A percentile compares a stretch with the other conserved stretches of the same genome.
Conservation (phyloP, 2,329 filamentous ascomycete genomes). For the Diplodia scrobiculata region DNA sequence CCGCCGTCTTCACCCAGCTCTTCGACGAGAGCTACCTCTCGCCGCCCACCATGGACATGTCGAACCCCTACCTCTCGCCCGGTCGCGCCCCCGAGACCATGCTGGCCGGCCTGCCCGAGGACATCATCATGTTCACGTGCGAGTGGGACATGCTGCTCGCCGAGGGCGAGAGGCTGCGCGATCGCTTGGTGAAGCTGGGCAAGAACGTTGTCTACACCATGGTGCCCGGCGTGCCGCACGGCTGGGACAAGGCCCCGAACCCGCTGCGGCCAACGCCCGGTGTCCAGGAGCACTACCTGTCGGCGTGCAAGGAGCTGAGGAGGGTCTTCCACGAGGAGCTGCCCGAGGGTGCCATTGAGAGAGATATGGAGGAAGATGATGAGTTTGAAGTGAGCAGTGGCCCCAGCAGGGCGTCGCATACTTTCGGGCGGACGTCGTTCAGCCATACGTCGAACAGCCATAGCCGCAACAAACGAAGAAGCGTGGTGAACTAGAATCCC, state of each 20-base stretch:
- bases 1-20: constrained; percentile 54
- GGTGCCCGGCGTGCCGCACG: constrained; percentile 62
- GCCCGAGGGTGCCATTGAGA: constrained; percentile 5
- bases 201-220: constrained; percentile 63
- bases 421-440: neutral
- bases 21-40: constrained; percentile 56
- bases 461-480: constrained; percentile 11
- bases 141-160: constrained; percentile 69
- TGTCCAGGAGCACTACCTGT: constrained; percentile 57
- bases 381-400: neutral
- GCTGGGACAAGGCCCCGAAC: constrained; percentile 68
- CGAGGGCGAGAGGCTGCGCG: constrained; percentile 63
- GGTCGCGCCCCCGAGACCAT: constrained; percentile 58
- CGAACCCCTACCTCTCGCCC: constrained; percentile 62
- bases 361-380: constrained; percentile 1
- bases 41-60: constrained; percentile 53
- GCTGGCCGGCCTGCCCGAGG: constrained; percentile 58
- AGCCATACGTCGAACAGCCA: neutral
- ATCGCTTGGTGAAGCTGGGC: constrained; percentile 57
- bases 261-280: constrained; percentile 57
- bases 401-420: neutral
- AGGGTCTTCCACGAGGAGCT: constrained; percentile 21
- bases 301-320: constrained; percentile 55
- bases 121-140: constrained; percentile 64
- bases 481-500: constrained; percentile 13